Evolutionary conservation across 306 rosid species (phyloP).

Genomic region (Trifolium fragiferum): DNA sequence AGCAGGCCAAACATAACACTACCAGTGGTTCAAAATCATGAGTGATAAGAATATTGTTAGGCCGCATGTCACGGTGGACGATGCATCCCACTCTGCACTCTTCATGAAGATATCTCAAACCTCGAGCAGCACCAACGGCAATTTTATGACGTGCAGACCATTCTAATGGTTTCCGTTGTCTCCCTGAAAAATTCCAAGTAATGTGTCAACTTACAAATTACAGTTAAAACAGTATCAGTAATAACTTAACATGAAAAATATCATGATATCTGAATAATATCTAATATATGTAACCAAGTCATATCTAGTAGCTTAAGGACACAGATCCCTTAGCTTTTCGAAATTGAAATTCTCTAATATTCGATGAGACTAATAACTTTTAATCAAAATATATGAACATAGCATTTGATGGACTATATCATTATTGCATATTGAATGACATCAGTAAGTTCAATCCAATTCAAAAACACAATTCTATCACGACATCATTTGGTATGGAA

Average conservation of each 20-base stretch:
- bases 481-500: constrained; percentile 12
- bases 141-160: constrained; percentile 95
- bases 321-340: background rate
- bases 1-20: constrained; percentile 11
- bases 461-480: constrained; percentile 14
- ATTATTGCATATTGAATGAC: constrained; percentile 13
- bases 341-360: background rate
- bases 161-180: constrained; percentile 64
- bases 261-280: background rate
- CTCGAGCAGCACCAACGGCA: constrained; percentile 98
- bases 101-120: constrained; percentile 96
- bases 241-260: constrained; percentile 1
- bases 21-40: constrained; percentile 99
- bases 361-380: constrained; percentile 5
- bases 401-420: constrained; percentile 7
- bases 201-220: constrained; percentile 37
- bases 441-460: constrained; percentile 6
- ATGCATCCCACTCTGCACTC: constrained; percentile 99
- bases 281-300: background rate
- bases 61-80: constrained; percentile 98
- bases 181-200: constrained; percentile 62
- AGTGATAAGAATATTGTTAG: constrained; percentile 97
- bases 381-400: background rate
- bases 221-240: constrained; percentile 28
- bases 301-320: background rate